Base-by-base conservation (phyloP, 116 monocot species). In the Cymodocea nodosa region DNA sequence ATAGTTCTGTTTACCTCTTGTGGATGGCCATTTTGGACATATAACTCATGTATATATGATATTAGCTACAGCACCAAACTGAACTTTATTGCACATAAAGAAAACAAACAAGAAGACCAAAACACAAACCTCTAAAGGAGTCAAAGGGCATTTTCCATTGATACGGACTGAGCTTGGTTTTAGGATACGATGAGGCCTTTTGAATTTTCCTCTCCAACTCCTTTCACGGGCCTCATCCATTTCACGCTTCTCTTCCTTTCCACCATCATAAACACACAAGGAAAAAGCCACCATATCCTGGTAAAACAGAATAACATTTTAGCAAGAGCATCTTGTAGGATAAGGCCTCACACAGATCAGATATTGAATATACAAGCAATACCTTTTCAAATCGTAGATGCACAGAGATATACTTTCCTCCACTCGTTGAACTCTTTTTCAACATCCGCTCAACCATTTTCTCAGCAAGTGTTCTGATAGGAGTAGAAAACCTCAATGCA, bases 381-480 rank as follows among this genome's bases (percentile, higher is more conserved):
- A 97, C 97, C 97, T 84, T 88, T 84, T 98, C 97, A 82, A 98
- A 98, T 30, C 97, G 81, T 65, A 98, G 92, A 80, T 92, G 97
- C 57, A 98, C 84, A n/a, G 97, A 98, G 18, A 91, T 71, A 57
- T 88, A 98, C 67, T 89, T 98, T 52, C 89, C 91, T 51, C 77
- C 76, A 64, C 80, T 87, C 35, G 59, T 59, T 17, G 87, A 90
- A 57, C 91, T 91, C 51, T 82, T 97, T 70, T 70, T 90, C 34
- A 85, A 59, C 85, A 97, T 85, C 67, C 92, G 64, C 6, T 88
- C 78, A 72, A 97, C 88, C 91, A 97, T 84, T 50, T 82, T 91
- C 56, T 87, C 80, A 24, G 88, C 88, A 73, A 97, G 88, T 70
- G 24, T 64, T 78, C 84, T 73, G 72, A 98, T 98, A 49, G 92